Percentiles rank a stretch among this genome's conserved stretches.
phyloP scores from a whole-genome alignment of 108 stramenopile species.

The Nitzschia palea region DNA sequence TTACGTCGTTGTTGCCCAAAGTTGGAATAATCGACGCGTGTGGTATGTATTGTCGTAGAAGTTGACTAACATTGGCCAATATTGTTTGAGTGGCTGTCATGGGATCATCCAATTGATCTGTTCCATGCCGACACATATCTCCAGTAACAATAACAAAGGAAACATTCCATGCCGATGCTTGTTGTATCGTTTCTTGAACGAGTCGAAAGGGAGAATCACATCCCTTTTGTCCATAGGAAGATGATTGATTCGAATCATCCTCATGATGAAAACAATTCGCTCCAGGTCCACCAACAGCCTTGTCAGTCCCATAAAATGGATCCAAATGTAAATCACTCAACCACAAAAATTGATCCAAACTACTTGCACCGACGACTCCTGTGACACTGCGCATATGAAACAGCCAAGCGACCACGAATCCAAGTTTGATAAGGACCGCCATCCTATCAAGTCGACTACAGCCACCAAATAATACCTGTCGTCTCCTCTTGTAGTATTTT shows the following conservation, averaged over 20 bases:
- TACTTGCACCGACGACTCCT: background rate
- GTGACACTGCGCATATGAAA: too few relatives aligned
- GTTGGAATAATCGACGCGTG: constrained; percentile 35
- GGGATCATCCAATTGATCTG: constrained; percentile 25
- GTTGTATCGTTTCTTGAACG: constrained; percentile 13
- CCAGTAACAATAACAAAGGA: constrained; percentile 33
- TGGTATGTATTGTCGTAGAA: constrained; percentile 4
- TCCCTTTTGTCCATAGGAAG: constrained; percentile 21
- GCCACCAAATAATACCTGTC: too few relatives aligned
- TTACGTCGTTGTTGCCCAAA: constrained; percentile 78
- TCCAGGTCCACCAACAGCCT: constrained; percentile 26
- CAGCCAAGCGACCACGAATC: too few relatives aligned
- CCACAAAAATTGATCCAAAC: constrained; percentile 50
- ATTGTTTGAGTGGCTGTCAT: constrained; percentile 30
- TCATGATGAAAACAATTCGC: background rate
- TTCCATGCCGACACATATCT: constrained; percentile 45
- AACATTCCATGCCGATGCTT: background rate
- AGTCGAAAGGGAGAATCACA: constrained; percentile 46
- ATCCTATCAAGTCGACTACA: too few relatives aligned
- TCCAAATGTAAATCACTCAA: constrained; percentile 72
- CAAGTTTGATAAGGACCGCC: too few relatives aligned
- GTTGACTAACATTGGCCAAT: constrained; percentile 16
- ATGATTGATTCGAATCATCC: background rate
- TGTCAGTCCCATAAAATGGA: constrained; percentile 49
- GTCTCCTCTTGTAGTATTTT: too few relatives aligned